These are phyloP conservation scores for Phaeodactylum tricornutum DNA, from an alignment of 108 stramenopile species.

Conservation along the genomic window DNA sequence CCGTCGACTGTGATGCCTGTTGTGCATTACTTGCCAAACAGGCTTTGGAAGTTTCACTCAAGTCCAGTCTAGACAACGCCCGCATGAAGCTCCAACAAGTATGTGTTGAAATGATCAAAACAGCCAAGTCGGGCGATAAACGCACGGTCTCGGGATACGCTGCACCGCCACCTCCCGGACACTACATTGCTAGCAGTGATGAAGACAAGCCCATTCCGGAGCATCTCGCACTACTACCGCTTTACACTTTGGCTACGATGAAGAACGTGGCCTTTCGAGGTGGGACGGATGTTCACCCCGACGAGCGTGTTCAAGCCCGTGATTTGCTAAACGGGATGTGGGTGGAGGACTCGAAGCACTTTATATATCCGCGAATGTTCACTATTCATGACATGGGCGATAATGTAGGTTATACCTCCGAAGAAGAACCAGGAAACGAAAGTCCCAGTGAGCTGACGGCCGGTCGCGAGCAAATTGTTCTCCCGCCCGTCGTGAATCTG, in stretches of 20 bases:
- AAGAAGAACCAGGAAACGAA: slow-evolving; percentile 25
- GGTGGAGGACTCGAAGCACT: slow-evolving; percentile 56
- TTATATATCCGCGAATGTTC: slow-evolving; percentile 94
- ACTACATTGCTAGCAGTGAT: slow-evolving; percentile 13
- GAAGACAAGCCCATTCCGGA: slow-evolving; percentile 62
- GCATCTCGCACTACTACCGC: slow-evolving; percentile 78
- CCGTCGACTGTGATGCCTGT: slow-evolving; percentile 74
- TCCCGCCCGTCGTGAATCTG: slow-evolving; percentile 74
- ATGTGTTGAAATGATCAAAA: slow-evolving; percentile 67
- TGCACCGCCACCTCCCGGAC: slow-evolving; percentile 30
- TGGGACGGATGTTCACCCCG: slow-evolving; percentile 91
- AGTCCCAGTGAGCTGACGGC: slow-evolving; percentile 29
- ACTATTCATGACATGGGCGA: slow-evolving; percentile 83
- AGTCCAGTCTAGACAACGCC: slow-evolving; percentile 86
- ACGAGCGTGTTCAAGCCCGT: slow-evolving; percentile 84
- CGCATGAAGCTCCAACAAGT: slow-evolving; percentile 78
- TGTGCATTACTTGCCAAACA: slow-evolving; percentile 83
- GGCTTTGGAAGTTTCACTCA: slow-evolving; percentile 79
- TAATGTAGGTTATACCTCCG: slow-evolving; percentile 44
- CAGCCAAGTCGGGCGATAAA: slow-evolving; percentile 57
- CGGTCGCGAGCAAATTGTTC: slow-evolving; percentile 57
- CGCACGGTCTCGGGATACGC: slow-evolving; percentile 65
- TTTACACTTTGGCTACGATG: slow-evolving; percentile 93
- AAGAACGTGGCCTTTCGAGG: slow-evolving; percentile 96
- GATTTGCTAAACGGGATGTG: slow-evolving; percentile 74